phyloP scores from a whole-genome alignment of 306 rosid genomes.

The Luffa aegyptiaca region DNA sequence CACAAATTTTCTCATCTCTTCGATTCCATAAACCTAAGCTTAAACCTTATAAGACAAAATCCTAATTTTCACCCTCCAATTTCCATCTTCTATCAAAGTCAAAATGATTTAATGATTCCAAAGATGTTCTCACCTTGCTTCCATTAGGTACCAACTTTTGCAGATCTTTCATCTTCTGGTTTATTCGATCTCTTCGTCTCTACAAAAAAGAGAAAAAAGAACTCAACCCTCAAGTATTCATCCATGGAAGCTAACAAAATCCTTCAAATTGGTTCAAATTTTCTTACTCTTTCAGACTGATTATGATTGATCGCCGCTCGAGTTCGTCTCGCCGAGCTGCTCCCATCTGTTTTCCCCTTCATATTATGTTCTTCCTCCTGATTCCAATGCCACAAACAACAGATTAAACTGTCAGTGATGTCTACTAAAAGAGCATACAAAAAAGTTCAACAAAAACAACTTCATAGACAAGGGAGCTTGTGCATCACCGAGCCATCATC shows the following conservation, averaged over 20 bases:
- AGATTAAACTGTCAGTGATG: not conserved
- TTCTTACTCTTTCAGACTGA: conserved; percentile 33
- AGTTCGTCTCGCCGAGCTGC: conserved; percentile 16
- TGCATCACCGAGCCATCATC: not conserved
- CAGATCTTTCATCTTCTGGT: conserved; percentile 38
- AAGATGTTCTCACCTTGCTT: conserved; percentile 24
- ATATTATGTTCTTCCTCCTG: conserved; percentile 20
- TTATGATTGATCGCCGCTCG: conserved; percentile 35
- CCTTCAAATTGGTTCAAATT: not conserved
- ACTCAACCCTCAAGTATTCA: not conserved
- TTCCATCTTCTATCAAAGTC: no score
- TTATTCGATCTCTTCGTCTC: conserved; percentile 41
- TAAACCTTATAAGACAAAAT: no score
- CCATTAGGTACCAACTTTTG: conserved; percentile 49
- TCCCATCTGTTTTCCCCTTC: conserved; percentile 16
- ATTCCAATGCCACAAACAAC: not conserved
- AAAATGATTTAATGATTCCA: not conserved
- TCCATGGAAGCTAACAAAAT: not conserved
- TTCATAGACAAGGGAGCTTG: not conserved
- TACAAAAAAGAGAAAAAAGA: not conserved
- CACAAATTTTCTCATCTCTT: not conserved
- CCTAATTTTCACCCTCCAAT: no score
- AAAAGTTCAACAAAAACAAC: not conserved
- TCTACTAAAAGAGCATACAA: not conserved
- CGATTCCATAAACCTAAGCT: not conserved